A percentile compares a stretch with the other conserved stretches of the same genome.
These are phyloP conservation scores for Alternaria novae-zelandiae DNA, from an alignment of 2,329 filamentous ascomycete species.

Conservation along the genomic window DNA sequence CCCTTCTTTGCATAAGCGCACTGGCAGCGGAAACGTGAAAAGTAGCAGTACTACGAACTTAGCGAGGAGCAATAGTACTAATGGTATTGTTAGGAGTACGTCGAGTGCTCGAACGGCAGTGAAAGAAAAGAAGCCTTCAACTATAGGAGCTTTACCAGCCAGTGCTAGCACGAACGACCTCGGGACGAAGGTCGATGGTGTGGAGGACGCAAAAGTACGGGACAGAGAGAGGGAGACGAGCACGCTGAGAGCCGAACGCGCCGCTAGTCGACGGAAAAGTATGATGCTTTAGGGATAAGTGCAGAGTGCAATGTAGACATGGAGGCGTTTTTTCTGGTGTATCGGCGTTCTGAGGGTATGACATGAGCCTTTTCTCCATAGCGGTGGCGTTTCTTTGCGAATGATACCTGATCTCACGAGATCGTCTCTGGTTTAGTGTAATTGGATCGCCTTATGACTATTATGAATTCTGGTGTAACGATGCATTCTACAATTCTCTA, in stretches of 20 bases:
- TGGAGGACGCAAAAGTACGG: slow-evolving; percentile 11
- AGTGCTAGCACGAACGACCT: slow-evolving; percentile 20
- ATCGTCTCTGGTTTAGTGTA: not conserved
- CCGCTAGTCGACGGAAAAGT: slow-evolving; percentile 50
- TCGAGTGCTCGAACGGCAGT: slow-evolving; percentile 14
- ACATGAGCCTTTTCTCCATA: slow-evolving; percentile 3
- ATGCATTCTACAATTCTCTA: not conserved
- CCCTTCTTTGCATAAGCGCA: slow-evolving; percentile 34
- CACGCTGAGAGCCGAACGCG: slow-evolving; percentile 42
- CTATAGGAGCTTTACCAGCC: slow-evolving; percentile 1
- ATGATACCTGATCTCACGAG: slow-evolving; percentile 13
- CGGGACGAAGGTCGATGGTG: slow-evolving; percentile 13
- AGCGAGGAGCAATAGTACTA: slow-evolving; percentile 18
- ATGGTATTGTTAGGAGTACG: slow-evolving; percentile 12
- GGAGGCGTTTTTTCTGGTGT: not conserved
- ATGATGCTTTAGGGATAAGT: slow-evolving; percentile 48
- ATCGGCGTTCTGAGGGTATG: not conserved
- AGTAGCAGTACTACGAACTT: slow-evolving; percentile 22
- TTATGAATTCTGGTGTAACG: not conserved
- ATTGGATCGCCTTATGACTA: not conserved
- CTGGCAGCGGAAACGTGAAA: slow-evolving; percentile 32
- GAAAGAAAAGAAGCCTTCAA: slow-evolving; percentile 26
- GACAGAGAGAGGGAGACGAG: slow-evolving; percentile 19
- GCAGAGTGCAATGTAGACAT: slow-evolving; percentile 3
- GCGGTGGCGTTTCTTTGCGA: slow-evolving; percentile 12